Base-by-base conservation (phyloP, 75 land plant species). In the Cunninghamia lanceolata region DNA sequence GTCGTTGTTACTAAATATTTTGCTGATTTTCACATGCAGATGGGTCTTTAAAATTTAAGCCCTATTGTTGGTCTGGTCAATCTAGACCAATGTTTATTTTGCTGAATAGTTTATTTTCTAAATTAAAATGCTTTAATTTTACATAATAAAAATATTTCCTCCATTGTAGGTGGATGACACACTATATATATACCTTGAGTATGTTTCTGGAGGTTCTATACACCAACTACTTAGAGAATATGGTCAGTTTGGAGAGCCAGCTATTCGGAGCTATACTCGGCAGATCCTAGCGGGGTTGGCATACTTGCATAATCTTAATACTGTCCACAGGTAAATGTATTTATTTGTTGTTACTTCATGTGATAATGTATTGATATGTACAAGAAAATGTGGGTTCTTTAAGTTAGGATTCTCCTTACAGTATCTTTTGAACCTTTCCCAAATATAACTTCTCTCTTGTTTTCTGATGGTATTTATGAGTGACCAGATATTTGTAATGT, bases 191-290 rank as follows among this genome's bases (percentile, higher is more conserved):
- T 96, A 94, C 85, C 89, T 98, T 80, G 99, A 98, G 88, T 95
- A 93, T 87, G 97, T 96, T 19, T 96, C 99, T 54, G 99, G 95
- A 66, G 99, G 99, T 16, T 96, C 99, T 32, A 96, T 98, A 53
- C 95, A 96, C 86, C 95, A 95, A 79, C 84, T 96, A 76, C 93
- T 98, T 87, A 95, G 95, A 87, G 95, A 96, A 84, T 95, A 98
- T 91, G 99, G 99, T 32, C 85, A 94, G 68, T 96, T 98, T 82
- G 88, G 85, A 87, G 99, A 98, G 88, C 93, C 95, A 87, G 96
- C 95, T 46, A 92, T 96, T 43, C 93, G 94, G 82, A 95, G 84
- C 83, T 98, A 96, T 77, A 93, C 99, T 16, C 87, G 92, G 34
- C 97, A 98, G 84, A 98, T 98, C 77, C 88, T 98, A 28, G 93